These are phyloP conservation scores for Craterostigma plantagineum DNA, from an alignment of 257 asterid genomes.

Conservation along the genomic window DNA sequence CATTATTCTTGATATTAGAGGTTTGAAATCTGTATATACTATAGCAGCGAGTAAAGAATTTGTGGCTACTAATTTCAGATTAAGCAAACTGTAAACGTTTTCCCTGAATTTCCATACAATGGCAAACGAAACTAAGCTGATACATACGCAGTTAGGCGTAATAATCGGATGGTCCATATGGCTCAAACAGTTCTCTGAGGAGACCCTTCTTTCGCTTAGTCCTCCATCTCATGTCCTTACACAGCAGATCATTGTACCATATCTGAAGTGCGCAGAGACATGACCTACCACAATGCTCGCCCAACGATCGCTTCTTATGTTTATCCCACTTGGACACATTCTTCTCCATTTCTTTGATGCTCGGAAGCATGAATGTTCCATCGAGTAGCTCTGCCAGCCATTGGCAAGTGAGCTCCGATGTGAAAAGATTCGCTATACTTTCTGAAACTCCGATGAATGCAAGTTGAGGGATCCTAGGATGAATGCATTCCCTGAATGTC, in stretches of 20 bases:
- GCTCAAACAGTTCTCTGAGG: conserved; percentile 24
- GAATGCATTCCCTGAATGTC: conserved; percentile 35
- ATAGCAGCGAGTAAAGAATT: too few species aligned
- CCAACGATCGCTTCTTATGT: conserved; percentile 21
- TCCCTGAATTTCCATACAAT: too few species aligned
- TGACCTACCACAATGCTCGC: conserved; percentile 15
- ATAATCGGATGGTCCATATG: conserved; percentile 35
- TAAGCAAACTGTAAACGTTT: too few species aligned
- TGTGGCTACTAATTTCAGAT: too few species aligned
- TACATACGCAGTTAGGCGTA: too few species aligned
- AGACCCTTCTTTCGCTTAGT: conserved; percentile 47
- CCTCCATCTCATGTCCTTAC: conserved; percentile 40
- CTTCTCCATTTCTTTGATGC: conserved; percentile 24
- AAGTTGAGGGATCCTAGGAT: conserved; percentile 57
- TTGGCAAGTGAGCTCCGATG: conserved; percentile 24
- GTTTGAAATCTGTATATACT: too few species aligned
- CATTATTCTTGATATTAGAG: too few species aligned
- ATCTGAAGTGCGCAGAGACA: conserved; percentile 31
- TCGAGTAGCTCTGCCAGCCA: conserved; percentile 24
- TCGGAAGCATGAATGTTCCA: conserved; percentile 15
- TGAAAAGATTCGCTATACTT: conserved; percentile 23
- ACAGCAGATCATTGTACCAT: conserved; percentile 49
- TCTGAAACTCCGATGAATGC: conserved; percentile 52
- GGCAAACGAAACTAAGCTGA: too few species aligned
- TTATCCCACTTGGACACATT: conserved; percentile 23